Conservation (phyloP, 1,284 basidiomycete genomes). For the Earliella scabrosa region DNA sequence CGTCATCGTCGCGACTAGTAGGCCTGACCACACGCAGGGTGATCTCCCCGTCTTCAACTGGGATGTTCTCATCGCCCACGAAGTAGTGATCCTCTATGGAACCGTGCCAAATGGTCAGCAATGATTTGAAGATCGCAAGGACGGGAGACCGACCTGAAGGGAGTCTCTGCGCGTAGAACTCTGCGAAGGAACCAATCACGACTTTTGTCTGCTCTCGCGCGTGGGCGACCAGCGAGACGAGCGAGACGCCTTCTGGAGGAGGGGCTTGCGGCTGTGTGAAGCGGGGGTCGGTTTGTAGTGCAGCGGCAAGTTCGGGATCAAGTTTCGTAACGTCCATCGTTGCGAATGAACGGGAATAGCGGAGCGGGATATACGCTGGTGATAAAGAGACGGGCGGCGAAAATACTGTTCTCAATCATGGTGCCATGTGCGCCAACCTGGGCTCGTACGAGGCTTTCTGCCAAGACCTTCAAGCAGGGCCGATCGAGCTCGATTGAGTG, state of each 20-base stretch:
- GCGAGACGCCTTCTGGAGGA: neutral
- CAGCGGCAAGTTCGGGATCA: neutral
- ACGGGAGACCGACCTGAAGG: neutral
- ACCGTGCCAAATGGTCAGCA: neutral
- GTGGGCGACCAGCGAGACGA: neutral
- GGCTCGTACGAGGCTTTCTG: no score
- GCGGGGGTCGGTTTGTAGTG: neutral
- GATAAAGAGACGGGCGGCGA: no score
- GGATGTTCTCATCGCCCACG: neutral
- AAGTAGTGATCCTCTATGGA: neutral
- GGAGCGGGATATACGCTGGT: no score
- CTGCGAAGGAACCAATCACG: neutral
- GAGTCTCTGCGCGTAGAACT: neutral
- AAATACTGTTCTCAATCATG: no score
- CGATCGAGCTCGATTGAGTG: no score
- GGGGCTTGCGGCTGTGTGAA: neutral
- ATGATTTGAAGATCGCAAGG: neutral
- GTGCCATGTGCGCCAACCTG: no score
- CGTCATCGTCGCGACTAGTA: neutral
- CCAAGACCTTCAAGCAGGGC: no score
- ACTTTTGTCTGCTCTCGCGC: neutral
- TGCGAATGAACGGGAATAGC: no score
- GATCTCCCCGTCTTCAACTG: slow-evolving; percentile 1
- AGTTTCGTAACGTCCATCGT: no score
- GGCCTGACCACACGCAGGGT: neutral